These are phyloP conservation scores for Cadophora malorum DNA, from an alignment of 2,329 filamentous ascomycete genomes.

Conservation along the genomic window DNA sequence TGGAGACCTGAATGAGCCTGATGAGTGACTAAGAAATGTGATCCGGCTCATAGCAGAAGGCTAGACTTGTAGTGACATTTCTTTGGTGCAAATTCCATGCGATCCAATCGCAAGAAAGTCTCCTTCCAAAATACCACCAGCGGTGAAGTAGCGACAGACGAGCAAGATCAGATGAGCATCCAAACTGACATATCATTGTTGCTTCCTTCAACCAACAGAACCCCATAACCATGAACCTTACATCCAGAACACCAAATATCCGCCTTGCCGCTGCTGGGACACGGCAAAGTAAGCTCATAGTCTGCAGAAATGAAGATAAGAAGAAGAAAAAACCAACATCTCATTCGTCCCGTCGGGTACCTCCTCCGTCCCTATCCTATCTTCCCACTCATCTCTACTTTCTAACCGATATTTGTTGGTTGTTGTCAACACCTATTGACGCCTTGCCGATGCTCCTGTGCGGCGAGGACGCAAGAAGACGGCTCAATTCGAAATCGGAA, in stretches of 20 bases:
- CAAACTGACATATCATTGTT: conserved; percentile 1
- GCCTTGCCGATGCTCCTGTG: conserved; percentile 7
- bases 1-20: neutral
- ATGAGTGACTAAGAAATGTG: neutral
- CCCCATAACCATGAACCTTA: neutral
- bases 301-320: neutral
- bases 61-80: too few relatives aligned
- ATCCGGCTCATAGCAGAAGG: neutral
- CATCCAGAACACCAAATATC: neutral
- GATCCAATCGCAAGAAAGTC: conserved; percentile 1
- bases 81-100: neutral
- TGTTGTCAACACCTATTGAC: neutral
- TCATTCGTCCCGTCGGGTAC: neutral
- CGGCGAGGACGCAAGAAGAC: neutral
- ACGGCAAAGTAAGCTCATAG: conserved; percentile 1
- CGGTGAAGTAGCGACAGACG: neutral
- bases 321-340: neutral
- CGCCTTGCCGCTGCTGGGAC: neutral
- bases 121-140: neutral
- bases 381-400: neutral
- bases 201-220: neutral
- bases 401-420: conserved; percentile 2
- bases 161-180: neutral
- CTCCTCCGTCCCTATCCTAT: neutral
- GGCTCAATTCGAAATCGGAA: neutral